Percentiles rank a stretch among this genome's conserved stretches.
phyloP scores from a whole-genome alignment of 371 early-diverging fungal species.

The Apophysomyces trapeziformis region DNA sequence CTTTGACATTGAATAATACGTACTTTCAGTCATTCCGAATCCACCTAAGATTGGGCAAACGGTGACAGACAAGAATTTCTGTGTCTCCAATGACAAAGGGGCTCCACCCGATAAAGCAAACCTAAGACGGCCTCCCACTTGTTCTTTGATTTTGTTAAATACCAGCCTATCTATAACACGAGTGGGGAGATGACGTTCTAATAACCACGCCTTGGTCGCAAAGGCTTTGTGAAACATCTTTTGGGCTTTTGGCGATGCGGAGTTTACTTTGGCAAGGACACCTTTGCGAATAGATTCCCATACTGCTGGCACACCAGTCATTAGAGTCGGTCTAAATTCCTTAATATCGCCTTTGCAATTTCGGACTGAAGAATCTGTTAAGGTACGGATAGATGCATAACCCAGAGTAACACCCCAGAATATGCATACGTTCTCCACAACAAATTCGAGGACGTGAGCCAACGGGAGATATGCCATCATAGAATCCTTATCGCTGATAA shows the following conservation, averaged over 20 bases:
- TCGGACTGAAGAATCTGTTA: slow-evolving; percentile 90
- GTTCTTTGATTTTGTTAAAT: slow-evolving; percentile 88
- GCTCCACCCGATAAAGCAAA: slow-evolving; percentile 95
- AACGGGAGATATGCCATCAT: slow-evolving; percentile 94
- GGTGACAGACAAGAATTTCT: slow-evolving; percentile 83
- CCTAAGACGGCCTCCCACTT: slow-evolving; percentile 92
- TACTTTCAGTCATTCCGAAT: slow-evolving; percentile 79
- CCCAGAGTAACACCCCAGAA: slow-evolving; percentile 83
- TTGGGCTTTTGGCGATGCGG: slow-evolving; percentile 66
- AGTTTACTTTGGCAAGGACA: slow-evolving; percentile 72
- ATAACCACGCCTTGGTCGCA: slow-evolving; percentile 76
- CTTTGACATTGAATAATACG: slow-evolving; percentile 11
- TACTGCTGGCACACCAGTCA: slow-evolving; percentile 93
- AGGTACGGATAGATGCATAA: slow-evolving; percentile 87
- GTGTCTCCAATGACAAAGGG: slow-evolving; percentile 84
- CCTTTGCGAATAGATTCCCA: slow-evolving; percentile 94
- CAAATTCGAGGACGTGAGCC: slow-evolving; percentile 91
- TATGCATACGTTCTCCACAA: slow-evolving; percentile 77
- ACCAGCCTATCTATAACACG: slow-evolving; percentile 81
- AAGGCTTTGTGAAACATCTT: slow-evolving; percentile 78
- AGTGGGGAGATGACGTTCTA: slow-evolving; percentile 70
- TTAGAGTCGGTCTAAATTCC: slow-evolving; percentile 89
- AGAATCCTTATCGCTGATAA: slow-evolving; percentile 55
- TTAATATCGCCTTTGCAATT: slow-evolving; percentile 95
- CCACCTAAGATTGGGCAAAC: slow-evolving; percentile 90